Base-by-base conservation (phyloP, 164 flowering plant genomes). In the Sedum album region DNA sequence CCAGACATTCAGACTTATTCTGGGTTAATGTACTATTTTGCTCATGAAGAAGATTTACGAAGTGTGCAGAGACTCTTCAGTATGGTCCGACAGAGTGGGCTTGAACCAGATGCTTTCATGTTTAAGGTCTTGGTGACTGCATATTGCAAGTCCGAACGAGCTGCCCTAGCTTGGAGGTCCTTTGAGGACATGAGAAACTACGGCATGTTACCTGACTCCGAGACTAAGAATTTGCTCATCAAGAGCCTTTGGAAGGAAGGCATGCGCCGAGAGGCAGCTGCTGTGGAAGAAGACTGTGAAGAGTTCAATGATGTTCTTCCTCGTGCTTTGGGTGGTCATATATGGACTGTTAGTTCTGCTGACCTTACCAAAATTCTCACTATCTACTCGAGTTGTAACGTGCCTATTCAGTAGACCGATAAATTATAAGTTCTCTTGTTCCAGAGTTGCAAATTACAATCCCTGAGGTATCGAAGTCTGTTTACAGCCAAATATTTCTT, bases 231-330 rank as follows among this genome's bases (percentile, higher is more conserved):
- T 7, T 75, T 88, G 78, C 96, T 94, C 36, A 88, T 90, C 68
- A 94, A 82, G 72, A 81, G 97, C 78, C 87, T 94, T 8, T 91
- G 99, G 97, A 85, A 83, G 70, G 99, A 94, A 80, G 95, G 90
- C 13, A 90, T 77, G 78, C 78, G 86, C 48, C 79, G 84, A 77
- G 97, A 94, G 80, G 99, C 96, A 25, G 93, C 97, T 51, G 57
- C 55, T 42, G 88, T 90, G 11, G 88, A 86, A 76, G 94, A 90
- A 74, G 82, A 71, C 63, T 74, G 79, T 70, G 85, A 82, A 75
- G 84, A 82, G 53, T 73, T 68, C 36, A 75, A 70, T 65, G 73
- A 64, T 28, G 66, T 31, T 31, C 80, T 85, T 79, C 92, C 95
- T 28, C 79, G 72, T 60, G 78, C 81, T 61, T 71, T 44, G 18